Percentiles rank a stretch among this genome's conserved stretches.
Conservation (phyloP, 148 eudicot species). For the Diospyros kaki region DNA sequence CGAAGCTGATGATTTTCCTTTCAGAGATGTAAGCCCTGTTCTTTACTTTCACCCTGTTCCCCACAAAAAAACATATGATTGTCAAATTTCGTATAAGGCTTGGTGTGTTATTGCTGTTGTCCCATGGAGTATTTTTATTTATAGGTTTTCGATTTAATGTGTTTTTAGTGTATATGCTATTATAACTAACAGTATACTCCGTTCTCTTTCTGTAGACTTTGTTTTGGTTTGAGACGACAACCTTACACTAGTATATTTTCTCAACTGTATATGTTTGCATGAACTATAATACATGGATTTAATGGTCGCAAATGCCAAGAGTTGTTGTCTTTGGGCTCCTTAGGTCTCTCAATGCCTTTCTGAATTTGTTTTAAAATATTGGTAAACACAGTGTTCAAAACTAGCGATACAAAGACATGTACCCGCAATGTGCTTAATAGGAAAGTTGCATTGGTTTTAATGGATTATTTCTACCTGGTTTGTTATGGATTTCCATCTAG, state of each 20-base stretch:
- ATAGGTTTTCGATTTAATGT: not conserved
- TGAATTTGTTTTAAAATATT: not conserved
- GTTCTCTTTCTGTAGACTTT: not conserved
- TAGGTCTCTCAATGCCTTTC: not conserved
- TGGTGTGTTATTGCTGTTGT: not conserved
- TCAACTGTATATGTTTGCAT: not conserved
- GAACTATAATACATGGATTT: not conserved
- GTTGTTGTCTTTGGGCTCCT: not conserved
- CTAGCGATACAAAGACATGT: not conserved
- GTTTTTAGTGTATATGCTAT: not conserved
- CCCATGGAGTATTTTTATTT: not conserved
- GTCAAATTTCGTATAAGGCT: too few relatives aligned
- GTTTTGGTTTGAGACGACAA: not conserved
- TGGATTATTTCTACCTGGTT: not conserved
- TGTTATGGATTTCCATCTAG: not conserved
- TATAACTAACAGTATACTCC: not conserved
- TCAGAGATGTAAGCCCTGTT: constrained; percentile 63
- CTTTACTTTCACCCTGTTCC: too few relatives aligned
- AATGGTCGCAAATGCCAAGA: not conserved
- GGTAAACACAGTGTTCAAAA: not conserved
- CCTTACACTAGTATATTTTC: constrained; percentile 1
- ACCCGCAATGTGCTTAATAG: not conserved
- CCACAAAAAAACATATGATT: not conserved
- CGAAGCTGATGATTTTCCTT: constrained; percentile 74
- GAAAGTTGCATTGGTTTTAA: not conserved